Percentiles rank a stretch among this genome's conserved stretches.
Evolutionary conservation across 2,329 filamentous ascomycete genomes (phyloP).

Genomic region (Neofusicoccum umdonicola): DNA sequence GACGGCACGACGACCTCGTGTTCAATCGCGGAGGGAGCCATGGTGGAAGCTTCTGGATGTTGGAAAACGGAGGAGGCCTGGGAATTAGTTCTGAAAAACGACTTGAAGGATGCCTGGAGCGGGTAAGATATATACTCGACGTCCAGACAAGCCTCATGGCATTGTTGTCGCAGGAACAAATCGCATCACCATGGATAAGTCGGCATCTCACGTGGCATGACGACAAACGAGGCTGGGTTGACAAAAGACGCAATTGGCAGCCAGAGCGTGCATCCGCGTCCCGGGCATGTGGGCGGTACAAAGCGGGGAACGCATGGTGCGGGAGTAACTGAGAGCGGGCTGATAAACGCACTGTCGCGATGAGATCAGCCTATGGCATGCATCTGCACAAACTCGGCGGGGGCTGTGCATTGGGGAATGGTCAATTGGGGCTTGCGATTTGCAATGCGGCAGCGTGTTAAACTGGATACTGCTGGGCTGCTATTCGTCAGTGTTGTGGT

Average conservation of each 20-base stretch:
- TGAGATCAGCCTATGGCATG: conserved; percentile 5
- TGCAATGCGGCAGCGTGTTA: background rate
- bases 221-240: conserved; percentile 4
- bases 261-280: background rate
- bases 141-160: background rate
- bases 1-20: conserved; percentile 13
- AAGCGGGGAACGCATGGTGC: background rate
- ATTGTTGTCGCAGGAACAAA: background rate
- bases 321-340: too few species aligned
- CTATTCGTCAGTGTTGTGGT: background rate
- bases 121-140: background rate
- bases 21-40: conserved; percentile 16
- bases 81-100: background rate
- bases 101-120: background rate
- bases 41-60: background rate
- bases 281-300: background rate
- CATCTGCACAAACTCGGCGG: background rate
- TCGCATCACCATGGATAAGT: background rate
- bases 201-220: conserved; percentile 12
- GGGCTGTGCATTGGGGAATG: background rate
- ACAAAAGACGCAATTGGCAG: background rate
- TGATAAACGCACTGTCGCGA: background rate
- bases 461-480: background rate
- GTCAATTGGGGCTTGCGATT: background rate
- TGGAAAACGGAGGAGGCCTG: background rate